A percentile compares a stretch with the other conserved stretches of the same genome.
Conservation (phyloP, 225 moss, liverwort and hornwort species). For the Pleurozium schreberi region DNA sequence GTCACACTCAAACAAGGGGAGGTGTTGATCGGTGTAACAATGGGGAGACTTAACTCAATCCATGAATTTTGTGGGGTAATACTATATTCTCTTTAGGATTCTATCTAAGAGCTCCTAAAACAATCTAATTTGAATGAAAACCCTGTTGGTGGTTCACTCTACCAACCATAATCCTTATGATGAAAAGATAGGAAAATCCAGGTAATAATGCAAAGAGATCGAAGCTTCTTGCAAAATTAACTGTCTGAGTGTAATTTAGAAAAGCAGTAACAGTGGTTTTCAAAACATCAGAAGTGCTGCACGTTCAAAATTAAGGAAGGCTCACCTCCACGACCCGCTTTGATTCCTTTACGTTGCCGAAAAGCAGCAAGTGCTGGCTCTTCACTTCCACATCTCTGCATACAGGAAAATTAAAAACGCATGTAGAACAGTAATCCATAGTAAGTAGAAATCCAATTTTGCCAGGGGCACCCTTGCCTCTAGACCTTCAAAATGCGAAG, state of each 20-base stretch:
- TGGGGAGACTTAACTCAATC: neutral
- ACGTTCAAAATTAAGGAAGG: neutral
- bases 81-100: too few relatives aligned
- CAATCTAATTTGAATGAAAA: neutral
- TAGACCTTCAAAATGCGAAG: neutral
- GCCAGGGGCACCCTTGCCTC: neutral
- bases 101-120: neutral
- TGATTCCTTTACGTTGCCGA: conserved; percentile 52
- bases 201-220: neutral
- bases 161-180: neutral
- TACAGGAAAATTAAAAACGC: neutral
- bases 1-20: neutral
- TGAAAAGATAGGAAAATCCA: neutral
- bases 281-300: neutral
- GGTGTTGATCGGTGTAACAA: neutral
- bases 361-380: conserved; percentile 63
- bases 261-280: neutral
- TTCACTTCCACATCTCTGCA: conserved; percentile 68
- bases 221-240: neutral
- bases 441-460: neutral
- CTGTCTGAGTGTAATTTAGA: neutral
- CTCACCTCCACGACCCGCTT: conserved; percentile 65
- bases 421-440: neutral
- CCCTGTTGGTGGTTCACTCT: neutral
- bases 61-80: neutral